Evolutionary conservation across 208 protist species (phyloP).

Genomic region (Trypanosoma scelopori): DNA sequence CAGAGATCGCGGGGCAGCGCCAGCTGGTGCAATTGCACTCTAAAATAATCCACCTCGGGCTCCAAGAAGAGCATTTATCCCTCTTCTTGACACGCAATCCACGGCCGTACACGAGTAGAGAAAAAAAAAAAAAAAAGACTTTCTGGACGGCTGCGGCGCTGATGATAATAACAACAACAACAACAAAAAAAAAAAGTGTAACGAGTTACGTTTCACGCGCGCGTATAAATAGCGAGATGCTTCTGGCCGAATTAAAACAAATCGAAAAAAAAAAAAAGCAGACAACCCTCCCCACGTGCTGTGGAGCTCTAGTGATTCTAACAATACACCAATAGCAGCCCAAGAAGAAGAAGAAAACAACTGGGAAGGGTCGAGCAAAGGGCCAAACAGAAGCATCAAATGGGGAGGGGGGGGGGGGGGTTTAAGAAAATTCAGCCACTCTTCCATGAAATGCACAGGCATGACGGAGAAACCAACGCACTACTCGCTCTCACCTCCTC

Average conservation of each 20-base stretch:
- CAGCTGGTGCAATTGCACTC: constrained; percentile 45
- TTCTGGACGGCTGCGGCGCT: too few relatives aligned
- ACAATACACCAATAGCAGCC: not conserved
- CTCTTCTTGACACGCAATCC: not conserved
- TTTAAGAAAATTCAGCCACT: not conserved
- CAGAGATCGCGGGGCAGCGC: constrained; percentile 38
- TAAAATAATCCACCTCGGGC: constrained; percentile 69
- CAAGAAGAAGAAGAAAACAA: too few relatives aligned
- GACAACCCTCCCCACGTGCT: not conserved
- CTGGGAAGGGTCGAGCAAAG: too few relatives aligned
- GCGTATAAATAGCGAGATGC: too few relatives aligned
- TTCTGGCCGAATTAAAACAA: too few relatives aligned
- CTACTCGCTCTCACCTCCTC: too few relatives aligned
- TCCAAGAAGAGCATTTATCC: constrained; percentile 60
- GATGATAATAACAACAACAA: too few relatives aligned
- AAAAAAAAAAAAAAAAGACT: not conserved
- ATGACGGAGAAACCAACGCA: too few relatives aligned
- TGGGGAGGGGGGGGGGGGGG: not conserved
- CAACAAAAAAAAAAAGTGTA: too few relatives aligned
- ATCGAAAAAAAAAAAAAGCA: not conserved
- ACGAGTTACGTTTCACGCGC: too few relatives aligned
- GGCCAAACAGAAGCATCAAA: not conserved
- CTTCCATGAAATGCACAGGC: not conserved
- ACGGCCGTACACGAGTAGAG: constrained; percentile 2
- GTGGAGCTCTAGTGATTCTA: not conserved